Conservation (phyloP, 2,329 filamentous ascomycete genomes). For the Monilinia laxa region DNA sequence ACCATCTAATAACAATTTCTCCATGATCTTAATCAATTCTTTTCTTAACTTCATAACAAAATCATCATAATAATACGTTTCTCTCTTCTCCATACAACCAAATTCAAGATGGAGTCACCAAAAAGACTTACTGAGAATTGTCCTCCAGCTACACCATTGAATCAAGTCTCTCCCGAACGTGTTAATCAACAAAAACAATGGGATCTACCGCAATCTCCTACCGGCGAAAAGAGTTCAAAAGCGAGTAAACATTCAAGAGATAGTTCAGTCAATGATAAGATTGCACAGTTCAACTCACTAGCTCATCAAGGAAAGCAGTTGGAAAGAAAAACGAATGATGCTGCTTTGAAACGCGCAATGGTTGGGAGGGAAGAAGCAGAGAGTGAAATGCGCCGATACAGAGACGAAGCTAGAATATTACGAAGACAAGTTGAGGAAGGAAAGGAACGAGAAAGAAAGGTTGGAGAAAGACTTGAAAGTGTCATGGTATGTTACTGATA, state of each 20-base stretch:
- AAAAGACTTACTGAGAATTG: conserved; percentile 49
- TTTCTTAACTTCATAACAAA: not conserved
- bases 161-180: conserved; percentile 62
- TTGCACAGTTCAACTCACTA: conserved; percentile 71
- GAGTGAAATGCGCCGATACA: conserved; percentile 61
- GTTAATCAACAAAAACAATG: conserved; percentile 51
- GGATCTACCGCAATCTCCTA: conserved; percentile 29
- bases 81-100: not conserved
- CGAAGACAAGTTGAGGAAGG: conserved; percentile 63
- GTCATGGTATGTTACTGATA: conserved; percentile 59
- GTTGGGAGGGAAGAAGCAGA: conserved; percentile 71
- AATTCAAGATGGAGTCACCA: conserved; percentile 45
- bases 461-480: conserved; percentile 65
- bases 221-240: conserved; percentile 24
- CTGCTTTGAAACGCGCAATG: conserved; percentile 64
- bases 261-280: conserved; percentile 64
- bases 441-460: conserved; percentile 62
- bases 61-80: not conserved
- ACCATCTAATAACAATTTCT: conserved; percentile 19
- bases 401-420: conserved; percentile 58
- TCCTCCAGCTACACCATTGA: conserved; percentile 58
- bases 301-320: conserved; percentile 56
- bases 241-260: conserved; percentile 47
- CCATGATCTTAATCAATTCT: conserved; percentile 17
- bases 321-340: conserved; percentile 64